Base-by-base conservation (phyloP, 1,284 basidiomycete species). In the Cryptococcus jaspeensis region DNA sequence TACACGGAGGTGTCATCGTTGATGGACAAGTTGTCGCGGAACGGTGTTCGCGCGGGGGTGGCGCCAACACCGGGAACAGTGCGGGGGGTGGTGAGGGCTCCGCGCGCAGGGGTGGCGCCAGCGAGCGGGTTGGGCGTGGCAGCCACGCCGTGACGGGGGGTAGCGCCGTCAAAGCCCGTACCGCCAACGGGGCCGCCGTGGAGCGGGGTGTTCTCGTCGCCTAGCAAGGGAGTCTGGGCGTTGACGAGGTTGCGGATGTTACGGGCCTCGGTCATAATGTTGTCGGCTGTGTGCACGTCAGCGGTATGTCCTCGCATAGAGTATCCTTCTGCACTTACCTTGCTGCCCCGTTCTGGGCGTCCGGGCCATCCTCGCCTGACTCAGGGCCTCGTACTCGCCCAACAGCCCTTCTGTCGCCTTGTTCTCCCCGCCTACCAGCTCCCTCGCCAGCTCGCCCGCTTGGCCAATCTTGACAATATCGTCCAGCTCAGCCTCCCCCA, bases 401-500 rank as follows among this genome's bases (percentile, higher is more conserved):
- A 99, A 77, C 48, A 99, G 80, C 59, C 87, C 85, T 36, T 87
- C 89, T 53, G 89, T 96, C 1, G 93, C 90, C 61, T 90, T 90
- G 1, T 88, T 88, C 25, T 86, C 87, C 8, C 68, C 69, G 35
- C 77, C 74, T 7, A 98, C 92, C 64, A 98, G 75, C 5, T 87
- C 85, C 69, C 92, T 87, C 9, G 93, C 89, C 59, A 84, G 87
- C 78, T 97, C 91, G 6, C 93, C 89, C 0, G 90, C 89, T 73
- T 91, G 87, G 1, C 95, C 96, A 66, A 99, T 94, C 81, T 99
- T 99, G 68, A 97, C 95, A 67, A 99, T 98, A 67, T 98, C 93
- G 78, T 99, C 96, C 50, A 99, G 79, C 78, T 99, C 95, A 7
- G 83, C 80, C 77, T 99, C 93, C n/a, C 90, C 90, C 3, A 99